phyloP scores from a whole-genome alignment of 2,329 filamentous ascomycete genomes.

The Pestalotiopsis sp. region DNA sequence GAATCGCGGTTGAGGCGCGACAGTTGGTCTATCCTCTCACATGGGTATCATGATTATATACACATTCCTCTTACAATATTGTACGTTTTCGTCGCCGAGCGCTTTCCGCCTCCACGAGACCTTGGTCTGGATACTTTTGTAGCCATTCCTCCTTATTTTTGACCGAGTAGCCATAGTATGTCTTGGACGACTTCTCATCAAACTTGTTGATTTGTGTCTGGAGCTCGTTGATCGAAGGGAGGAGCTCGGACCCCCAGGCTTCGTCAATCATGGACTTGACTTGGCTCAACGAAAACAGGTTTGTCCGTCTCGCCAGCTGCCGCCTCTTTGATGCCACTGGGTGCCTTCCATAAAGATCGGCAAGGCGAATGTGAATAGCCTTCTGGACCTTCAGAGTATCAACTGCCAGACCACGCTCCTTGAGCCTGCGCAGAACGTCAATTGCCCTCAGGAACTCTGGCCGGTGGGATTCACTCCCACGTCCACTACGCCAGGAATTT shows the following conservation, averaged over 20 bases:
- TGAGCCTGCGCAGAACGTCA: slow-evolving; percentile 35
- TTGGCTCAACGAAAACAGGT: slow-evolving; percentile 32
- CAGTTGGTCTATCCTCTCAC: neutral
- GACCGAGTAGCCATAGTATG: neutral
- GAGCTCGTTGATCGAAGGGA: slow-evolving; percentile 32
- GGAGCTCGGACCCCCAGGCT: slow-evolving; percentile 38
- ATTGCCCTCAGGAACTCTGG: slow-evolving; percentile 32
- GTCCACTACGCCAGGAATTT: slow-evolving; percentile 25
- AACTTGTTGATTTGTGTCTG: neutral
- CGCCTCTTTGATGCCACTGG: slow-evolving; percentile 21
- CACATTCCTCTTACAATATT: neutral
- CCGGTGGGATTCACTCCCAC: neutral
- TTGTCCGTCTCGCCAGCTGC: slow-evolving; percentile 23
- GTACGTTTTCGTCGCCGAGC: neutral
- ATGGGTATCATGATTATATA: neutral
- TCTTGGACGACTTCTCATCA: neutral
- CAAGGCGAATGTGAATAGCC: slow-evolving; percentile 32
- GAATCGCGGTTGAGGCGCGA: neutral
- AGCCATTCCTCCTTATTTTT: neutral
- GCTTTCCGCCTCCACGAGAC: neutral
- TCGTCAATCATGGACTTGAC: slow-evolving; percentile 39
- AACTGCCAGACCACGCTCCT: slow-evolving; percentile 33
- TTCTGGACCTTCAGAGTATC: slow-evolving; percentile 23
- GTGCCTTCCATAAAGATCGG: slow-evolving; percentile 35
- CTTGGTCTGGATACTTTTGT: neutral